phyloP scores from a whole-genome alignment of 140 eudicot genomes.

The Anethum foeniculum region DNA sequence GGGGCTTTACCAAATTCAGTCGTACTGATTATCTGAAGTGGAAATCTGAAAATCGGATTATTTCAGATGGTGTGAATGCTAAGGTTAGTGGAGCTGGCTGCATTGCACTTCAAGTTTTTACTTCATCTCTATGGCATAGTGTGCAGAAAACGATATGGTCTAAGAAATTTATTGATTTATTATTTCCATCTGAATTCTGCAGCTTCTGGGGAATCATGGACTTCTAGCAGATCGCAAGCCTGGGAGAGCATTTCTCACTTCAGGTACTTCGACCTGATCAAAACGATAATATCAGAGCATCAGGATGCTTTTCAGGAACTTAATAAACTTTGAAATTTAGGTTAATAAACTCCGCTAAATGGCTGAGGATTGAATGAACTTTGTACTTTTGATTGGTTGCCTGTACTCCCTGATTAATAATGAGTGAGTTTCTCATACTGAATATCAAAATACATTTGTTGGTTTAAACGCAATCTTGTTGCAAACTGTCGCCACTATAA shows the following conservation, averaged over 20 bases:
- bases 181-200: background rate
- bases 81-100: slow-evolving; percentile 11
- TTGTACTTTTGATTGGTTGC: no score
- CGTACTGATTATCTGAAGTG: slow-evolving; percentile 21
- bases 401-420: no score
- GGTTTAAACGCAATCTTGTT: no score
- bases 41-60: slow-evolving; percentile 26
- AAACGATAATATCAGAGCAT: background rate
- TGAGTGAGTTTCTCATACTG: no score
- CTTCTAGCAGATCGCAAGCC: background rate
- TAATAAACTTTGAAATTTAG: background rate
- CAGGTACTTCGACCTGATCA: background rate
- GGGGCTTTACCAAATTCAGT: no score
- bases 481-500: no score
- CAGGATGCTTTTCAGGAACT: background rate
- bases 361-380: no score
- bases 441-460: no score
- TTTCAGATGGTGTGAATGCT: slow-evolving; percentile 37
- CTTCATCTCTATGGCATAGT: no score
- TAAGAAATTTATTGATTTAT: no score
- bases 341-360: no score
- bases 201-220: slow-evolving; percentile 15
- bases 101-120: no score
- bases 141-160: background rate
- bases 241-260: slow-evolving; percentile 10